Evolutionary conservation across 2,329 filamentous ascomycete genomes (phyloP), one percentile per base, ranked within the genome.

Genomic region (Alternaria postmessia): DNA sequence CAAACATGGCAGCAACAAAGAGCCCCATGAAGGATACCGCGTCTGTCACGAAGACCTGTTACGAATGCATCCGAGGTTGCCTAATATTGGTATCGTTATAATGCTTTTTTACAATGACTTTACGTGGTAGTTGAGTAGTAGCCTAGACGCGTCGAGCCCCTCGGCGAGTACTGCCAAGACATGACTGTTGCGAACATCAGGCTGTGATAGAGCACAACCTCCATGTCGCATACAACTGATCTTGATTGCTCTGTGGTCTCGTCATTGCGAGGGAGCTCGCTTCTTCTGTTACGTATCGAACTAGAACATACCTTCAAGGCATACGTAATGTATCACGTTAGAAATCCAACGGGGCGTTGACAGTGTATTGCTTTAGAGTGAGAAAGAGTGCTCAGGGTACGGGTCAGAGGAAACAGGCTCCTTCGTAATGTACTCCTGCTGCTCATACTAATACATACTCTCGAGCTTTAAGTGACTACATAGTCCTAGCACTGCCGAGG

Each of bases 1-100:
- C 53, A 51, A 57, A 60, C 53, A 51, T 42, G 22, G 24, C 42
- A 34, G 38, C 18, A 41, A 60, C 53, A 60, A 60, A 36, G 32
- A 36, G 32, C 32, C 32, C 32, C 32, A 36, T 36, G 32, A 14
- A 60, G 12, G 26, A 30, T n/a, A 34, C 34, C 20, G 32, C 34
- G 8, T 32, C 9, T 26, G 26, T 47, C 42, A 32, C 9, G 32
- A 34, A 34, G 28, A 54, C 41, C 18, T 39, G 28, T 41, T 18
- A 34, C 39, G 8, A 44, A n/a, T 18, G 5, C 30, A 38, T 48
- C 18, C 20, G 38, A 26, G 12, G 14, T 22, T 36, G 8, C 32
- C 30, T 24, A 18, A 36, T 38, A 24, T 26, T 24, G 30, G 20
- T 3, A 24, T 26, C 3, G 46, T 34, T 7, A 16, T 18, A 7